These are phyloP conservation scores for Euphrasia confusa DNA, from an alignment of 257 asterid genomes.

Conservation along the genomic window DNA sequence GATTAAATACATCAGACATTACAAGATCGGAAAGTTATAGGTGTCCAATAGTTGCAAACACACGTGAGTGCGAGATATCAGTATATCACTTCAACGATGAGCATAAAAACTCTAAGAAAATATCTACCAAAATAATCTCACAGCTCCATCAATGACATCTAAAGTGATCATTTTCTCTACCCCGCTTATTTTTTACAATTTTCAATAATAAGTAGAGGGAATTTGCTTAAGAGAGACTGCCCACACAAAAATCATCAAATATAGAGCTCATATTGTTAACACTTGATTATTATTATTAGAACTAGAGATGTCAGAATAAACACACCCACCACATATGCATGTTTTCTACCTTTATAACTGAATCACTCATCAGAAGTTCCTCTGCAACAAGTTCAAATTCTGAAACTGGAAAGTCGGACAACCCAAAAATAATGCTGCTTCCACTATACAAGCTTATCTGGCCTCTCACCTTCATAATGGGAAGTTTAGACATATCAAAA, in stretches of 20 bases:
- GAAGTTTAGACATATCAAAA: constrained; percentile 21
- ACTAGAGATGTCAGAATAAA: neutral
- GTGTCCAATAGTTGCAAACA: neutral
- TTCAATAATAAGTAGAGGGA: constrained; percentile 15
- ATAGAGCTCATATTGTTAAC: constrained; percentile 14
- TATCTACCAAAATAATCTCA: neutral
- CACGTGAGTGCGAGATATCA: constrained; percentile 13
- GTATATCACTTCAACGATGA: constrained; percentile 12
- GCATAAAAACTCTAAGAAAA: constrained; percentile 1
- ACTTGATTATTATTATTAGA: neutral
- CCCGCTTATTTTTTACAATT: constrained; percentile 5
- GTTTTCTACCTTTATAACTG: constrained; percentile 64
- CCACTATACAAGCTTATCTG: constrained; percentile 79
- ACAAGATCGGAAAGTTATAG: neutral
- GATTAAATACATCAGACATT: neutral
- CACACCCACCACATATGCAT: constrained; percentile 13
- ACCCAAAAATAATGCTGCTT: constrained; percentile 85
- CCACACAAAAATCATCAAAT: constrained; percentile 12
- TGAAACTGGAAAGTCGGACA: constrained; percentile 80
- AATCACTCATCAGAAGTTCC: constrained; percentile 93
- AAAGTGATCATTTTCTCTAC: constrained; percentile 1
- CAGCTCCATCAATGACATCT: constrained; percentile 4
- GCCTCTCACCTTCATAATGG: constrained; percentile 81
- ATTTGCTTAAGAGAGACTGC: constrained; percentile 12
- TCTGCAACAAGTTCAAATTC: constrained; percentile 98